Percentiles rank a stretch among this genome's conserved stretches.
Evolutionary conservation across 1,139 yeast genomes (phyloP).

Genomic region (Candida albicans): DNA sequence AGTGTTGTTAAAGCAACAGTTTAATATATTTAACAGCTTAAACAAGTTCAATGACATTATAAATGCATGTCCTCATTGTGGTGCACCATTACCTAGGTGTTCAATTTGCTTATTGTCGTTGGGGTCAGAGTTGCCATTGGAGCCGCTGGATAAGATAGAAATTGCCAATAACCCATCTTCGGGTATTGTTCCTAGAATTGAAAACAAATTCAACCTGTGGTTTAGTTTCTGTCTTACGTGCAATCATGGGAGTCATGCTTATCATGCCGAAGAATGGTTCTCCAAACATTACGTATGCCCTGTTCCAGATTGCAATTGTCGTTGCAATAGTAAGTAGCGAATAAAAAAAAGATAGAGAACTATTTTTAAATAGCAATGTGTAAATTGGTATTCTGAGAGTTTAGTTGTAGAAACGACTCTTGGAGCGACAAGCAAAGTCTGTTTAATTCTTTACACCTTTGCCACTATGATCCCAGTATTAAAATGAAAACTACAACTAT

Average conservation of each 20-base stretch:
- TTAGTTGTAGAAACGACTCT: neutral
- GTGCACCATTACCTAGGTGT: slow-evolving; percentile 87
- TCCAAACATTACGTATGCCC: slow-evolving; percentile 85
- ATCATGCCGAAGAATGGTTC: slow-evolving; percentile 96
- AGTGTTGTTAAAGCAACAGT: slow-evolving; percentile 40
- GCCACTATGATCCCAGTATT: too few species aligned
- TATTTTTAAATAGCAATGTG: too few species aligned
- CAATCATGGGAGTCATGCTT: slow-evolving; percentile 92
- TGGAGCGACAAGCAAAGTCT: neutral
- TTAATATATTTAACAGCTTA: slow-evolving; percentile 30
- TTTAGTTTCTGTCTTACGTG: slow-evolving; percentile 89
- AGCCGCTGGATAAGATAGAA: slow-evolving; percentile 20
- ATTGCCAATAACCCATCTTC: slow-evolving; percentile 10
- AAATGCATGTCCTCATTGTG: slow-evolving; percentile 77
- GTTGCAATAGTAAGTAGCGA: slow-evolving; percentile 57
- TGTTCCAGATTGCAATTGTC: slow-evolving; percentile 87
- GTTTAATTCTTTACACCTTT: too few species aligned
- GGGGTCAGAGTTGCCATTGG: slow-evolving; percentile 66
- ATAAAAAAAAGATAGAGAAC: neutral
- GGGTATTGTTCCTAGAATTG: slow-evolving; percentile 21
- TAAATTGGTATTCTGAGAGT: neutral
- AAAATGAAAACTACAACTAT: too few species aligned
- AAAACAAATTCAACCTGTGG: slow-evolving; percentile 60
- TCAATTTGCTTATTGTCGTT: slow-evolving; percentile 82
- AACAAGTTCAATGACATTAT: slow-evolving; percentile 20